phyloP scores from a whole-genome alignment of 1,284 basidiomycete genomes.

The Tetrapyrgos nigripes region DNA sequence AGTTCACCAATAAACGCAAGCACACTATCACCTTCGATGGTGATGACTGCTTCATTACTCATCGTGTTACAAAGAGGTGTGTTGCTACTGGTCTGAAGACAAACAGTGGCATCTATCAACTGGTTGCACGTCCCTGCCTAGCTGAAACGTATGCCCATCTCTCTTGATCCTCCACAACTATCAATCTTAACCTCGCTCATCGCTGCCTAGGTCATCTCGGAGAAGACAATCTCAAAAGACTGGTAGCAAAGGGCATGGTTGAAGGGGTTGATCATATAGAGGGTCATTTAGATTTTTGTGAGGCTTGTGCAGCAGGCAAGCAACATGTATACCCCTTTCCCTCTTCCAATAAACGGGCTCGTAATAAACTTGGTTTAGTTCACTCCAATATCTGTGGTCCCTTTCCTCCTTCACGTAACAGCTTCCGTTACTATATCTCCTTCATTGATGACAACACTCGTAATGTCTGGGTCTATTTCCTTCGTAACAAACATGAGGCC shows the following conservation, averaged over 20 bases:
- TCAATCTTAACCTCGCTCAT: conserved; percentile 1
- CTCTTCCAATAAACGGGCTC: not conserved
- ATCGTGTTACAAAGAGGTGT: not conserved
- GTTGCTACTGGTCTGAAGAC: not conserved
- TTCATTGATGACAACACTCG: conserved; percentile 14
- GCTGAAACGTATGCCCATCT: not conserved
- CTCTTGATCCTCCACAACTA: not conserved
- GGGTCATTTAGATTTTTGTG: not conserved
- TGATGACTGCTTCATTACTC: conserved; percentile 1
- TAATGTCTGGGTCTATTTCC: conserved; percentile 5
- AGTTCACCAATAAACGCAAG: not conserved
- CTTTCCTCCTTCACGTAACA: not conserved
- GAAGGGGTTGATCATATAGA: not conserved
- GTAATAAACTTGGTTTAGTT: not conserved
- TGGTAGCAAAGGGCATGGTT: conserved; percentile 3
- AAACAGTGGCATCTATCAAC: not conserved
- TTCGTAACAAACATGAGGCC: conserved; percentile 7
- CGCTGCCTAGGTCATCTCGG: conserved; percentile 8
- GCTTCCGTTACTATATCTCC: conserved; percentile 9
- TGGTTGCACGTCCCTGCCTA: not conserved
- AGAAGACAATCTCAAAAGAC: not conserved
- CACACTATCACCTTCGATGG: not conserved
- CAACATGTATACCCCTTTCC: conserved; percentile 7
- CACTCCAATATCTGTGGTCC: conserved; percentile 18
- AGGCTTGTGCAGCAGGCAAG: conserved; percentile 9